Evolutionary conservation across 139 green algal genomes (phyloP).

Genomic region (Tetradesmus obliquus): DNA sequence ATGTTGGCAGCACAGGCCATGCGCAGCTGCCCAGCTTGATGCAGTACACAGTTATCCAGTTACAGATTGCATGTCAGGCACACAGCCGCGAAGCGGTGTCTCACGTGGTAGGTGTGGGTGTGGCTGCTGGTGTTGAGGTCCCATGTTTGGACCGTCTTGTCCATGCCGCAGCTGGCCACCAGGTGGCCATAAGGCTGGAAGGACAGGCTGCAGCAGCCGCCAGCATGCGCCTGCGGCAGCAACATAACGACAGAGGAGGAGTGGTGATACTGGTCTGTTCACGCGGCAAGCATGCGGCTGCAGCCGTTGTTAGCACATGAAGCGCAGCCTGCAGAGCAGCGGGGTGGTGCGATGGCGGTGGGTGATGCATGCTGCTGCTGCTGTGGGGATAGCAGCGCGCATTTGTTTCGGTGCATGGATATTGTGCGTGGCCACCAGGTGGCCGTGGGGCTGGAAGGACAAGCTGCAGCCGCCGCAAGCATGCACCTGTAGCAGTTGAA

Average conservation of each 20-base stretch:
- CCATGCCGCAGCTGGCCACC: slow-evolving; percentile 73
- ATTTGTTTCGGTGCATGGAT: too few species aligned
- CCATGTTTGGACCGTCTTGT: slow-evolving; percentile 78
- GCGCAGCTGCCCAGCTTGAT: too few species aligned
- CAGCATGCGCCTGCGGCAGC: slow-evolving; percentile 32
- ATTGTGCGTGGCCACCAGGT: slow-evolving; percentile 72
- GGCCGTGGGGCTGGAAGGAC: slow-evolving; percentile 56
- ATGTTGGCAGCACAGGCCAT: too few species aligned
- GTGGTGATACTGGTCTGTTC: neutral
- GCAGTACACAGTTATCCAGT: too few species aligned
- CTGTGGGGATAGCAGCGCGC: neutral
- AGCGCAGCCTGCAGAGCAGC: too few species aligned
- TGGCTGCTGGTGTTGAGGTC: slow-evolving; percentile 50
- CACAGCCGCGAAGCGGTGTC: too few species aligned
- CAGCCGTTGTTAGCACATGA: too few species aligned
- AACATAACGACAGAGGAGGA: neutral
- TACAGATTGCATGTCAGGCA: too few species aligned
- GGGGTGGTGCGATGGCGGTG: too few species aligned
- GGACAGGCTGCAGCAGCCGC: slow-evolving; percentile 66
- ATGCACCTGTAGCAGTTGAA: neutral
- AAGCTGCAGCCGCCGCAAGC: slow-evolving; percentile 64
- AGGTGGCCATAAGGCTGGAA: slow-evolving; percentile 55
- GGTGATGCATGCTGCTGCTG: neutral
- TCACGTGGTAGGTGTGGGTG: slow-evolving; percentile 15
- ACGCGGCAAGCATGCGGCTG: too few species aligned